These are phyloP conservation scores for Pleomassaria siparia DNA, from an alignment of 2,329 filamentous ascomycete genomes.

Conservation along the genomic window DNA sequence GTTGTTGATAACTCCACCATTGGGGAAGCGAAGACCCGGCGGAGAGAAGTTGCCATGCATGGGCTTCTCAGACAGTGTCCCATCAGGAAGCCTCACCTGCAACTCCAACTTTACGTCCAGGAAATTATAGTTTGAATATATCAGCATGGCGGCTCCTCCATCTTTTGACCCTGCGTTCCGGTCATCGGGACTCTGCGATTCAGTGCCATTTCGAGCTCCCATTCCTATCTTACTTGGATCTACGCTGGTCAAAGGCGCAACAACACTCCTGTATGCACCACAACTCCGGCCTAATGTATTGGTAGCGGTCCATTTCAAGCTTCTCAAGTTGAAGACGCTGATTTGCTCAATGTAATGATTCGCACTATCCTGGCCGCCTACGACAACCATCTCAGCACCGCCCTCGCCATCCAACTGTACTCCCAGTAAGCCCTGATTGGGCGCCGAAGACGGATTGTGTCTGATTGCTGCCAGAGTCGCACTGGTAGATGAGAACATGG, in stretches of 20 bases:
- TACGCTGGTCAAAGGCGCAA: constrained; percentile 74
- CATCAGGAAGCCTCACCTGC: constrained; percentile 83
- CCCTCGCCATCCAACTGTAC: constrained; percentile 87
- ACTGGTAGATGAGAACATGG: constrained; percentile 79
- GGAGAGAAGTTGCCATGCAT: constrained; percentile 89
- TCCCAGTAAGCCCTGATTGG: constrained; percentile 85
- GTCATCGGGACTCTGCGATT: constrained; percentile 42
- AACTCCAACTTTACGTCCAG: constrained; percentile 94
- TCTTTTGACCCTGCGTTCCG: constrained; percentile 32
- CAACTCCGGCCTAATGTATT: constrained; percentile 87
- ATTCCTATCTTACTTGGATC: constrained; percentile 68
- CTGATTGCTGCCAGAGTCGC: constrained; percentile 85
- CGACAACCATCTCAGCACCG: constrained; percentile 94
- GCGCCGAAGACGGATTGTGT: constrained; percentile 81
- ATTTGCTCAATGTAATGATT: constrained; percentile 99
- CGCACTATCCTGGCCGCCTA: constrained; percentile 93
- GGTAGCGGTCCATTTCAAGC: constrained; percentile 92
- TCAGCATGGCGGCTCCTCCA: constrained; percentile 73
- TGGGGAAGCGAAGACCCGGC: constrained; percentile 90
- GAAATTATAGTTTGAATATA: constrained; percentile 99
- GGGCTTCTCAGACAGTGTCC: constrained; percentile 78
- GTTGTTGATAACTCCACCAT: constrained; percentile 91
- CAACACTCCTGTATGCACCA: constrained; percentile 93
- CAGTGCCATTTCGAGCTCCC: constrained; percentile 44
- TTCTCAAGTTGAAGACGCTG: constrained; percentile 94